Percentiles rank a stretch among this genome's conserved stretches.
phyloP scores from a whole-genome alignment of 192 early-diverging fungal genomes.

The Pecoramyces ruminantium region DNA sequence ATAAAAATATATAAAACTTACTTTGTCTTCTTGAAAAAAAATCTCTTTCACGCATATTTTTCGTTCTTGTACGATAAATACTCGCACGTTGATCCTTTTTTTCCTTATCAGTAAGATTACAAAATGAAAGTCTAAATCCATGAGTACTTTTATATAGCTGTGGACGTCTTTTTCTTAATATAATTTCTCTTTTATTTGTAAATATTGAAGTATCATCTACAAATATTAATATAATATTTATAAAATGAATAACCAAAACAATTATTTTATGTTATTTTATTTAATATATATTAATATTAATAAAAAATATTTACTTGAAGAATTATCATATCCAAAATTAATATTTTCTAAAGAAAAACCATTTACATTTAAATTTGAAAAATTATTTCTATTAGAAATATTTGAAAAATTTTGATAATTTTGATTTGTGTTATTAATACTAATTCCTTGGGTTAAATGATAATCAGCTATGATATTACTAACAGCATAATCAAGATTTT shows the following conservation, averaged over 20 bases:
- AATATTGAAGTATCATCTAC: no score
- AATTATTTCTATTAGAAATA: background rate
- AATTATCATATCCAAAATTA: background rate
- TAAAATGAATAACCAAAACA: no score
- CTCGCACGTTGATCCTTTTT: background rate
- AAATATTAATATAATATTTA: no score
- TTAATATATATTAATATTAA: no score
- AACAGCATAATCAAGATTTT: background rate
- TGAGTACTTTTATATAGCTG: background rate
- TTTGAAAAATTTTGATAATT: background rate
- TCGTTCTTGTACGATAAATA: background rate
- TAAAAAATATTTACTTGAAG: background rate
- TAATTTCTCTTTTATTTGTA: no score
- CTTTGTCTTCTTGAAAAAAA: background rate
- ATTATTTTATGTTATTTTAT: no score
- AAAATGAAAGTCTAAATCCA: background rate
- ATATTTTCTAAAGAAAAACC: background rate
- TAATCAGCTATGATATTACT: background rate
- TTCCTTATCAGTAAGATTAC: background rate
- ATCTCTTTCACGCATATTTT: background rate
- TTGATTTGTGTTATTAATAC: background rate
- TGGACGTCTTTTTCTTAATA: background rate
- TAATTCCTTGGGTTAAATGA: background rate
- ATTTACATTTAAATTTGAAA: background rate
- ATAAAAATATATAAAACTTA: background rate